Base-by-base conservation (phyloP, 225 moss, liverwort and hornwort genomes). In the Ulota crispa region DNA sequence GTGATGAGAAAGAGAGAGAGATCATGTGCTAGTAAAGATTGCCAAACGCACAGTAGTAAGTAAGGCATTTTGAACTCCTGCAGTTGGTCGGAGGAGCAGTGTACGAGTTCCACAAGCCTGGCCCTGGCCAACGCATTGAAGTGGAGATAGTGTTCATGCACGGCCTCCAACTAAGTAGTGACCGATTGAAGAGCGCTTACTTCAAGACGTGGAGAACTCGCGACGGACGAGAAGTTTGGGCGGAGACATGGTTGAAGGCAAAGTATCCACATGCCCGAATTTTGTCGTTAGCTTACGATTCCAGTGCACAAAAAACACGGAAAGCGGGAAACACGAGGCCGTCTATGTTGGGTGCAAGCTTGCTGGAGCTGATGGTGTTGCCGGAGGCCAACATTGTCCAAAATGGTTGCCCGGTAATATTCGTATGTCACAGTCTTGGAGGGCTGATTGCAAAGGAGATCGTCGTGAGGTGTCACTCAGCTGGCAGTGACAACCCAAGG, bases 401-500 rank as follows among this genome's bases (percentile, higher is more conserved):
- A 50, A 11, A 30, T 31, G 1, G 20, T 6, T 50, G 50, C 12
- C 50, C 30, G 0, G 50, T 71, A 11, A 3, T 43, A 43, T 43
- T 43, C 3, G 3, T 43, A 3, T 43, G 43, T 43, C 12, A 13
- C 43, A 43, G 20, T 52, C 50, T 71, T 30, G 70, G 50, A 71
- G 50, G 50, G 3, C 31, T 71, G 6, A 52, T 71, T 11, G 70
- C 30, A 7, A 71, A 50, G 12, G 70, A 70, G 30, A 71, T 71
- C 19, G 50, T 31, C 3, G 50, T 70, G 27, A 30, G 70, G 3
- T 70, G 70, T 26, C 13, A 20, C 19, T 28, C 11, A 18, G 30
- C 27, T 30, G 5, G 1, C n/a, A n/a, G n/a, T 30, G 20, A 20
- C 11, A 50, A 30, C 1, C 0, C 0, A 0, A 50, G 12, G 28